These are phyloP conservation scores for Candida golubevii DNA, from an alignment of 805 yeast species.

Conservation along the genomic window DNA sequence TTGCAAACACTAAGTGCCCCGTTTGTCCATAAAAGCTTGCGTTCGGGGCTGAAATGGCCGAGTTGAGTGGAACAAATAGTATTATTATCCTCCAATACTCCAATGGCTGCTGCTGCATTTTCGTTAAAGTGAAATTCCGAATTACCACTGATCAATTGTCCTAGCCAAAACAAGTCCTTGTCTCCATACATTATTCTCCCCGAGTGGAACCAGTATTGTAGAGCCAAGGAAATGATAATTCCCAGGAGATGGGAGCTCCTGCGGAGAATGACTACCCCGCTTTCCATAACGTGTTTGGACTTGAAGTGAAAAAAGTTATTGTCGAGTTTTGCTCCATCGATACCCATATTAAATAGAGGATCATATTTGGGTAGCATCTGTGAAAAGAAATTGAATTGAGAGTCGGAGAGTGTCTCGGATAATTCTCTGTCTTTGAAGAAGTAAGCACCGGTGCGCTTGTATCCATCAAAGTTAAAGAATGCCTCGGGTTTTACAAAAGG, in stretches of 20 bases:
- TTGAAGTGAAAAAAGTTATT: constrained; percentile 16
- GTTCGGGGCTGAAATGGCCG: constrained; percentile 20
- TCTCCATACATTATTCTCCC: constrained; percentile 21
- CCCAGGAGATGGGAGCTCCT: constrained; percentile 21
- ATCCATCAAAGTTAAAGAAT: constrained; percentile 11
- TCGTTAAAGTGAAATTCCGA: constrained; percentile 18
- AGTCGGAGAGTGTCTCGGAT: constrained; percentile 9
- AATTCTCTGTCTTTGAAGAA: constrained; percentile 25
- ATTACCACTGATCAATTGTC: constrained; percentile 23
- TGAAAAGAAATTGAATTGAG: constrained; percentile 8
- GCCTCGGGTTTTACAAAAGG: constrained; percentile 12
- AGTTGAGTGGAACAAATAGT: constrained; percentile 25
- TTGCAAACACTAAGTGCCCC: constrained; percentile 28
- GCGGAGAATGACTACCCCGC: constrained; percentile 32
- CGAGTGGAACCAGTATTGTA: constrained; percentile 19
- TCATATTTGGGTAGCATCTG: constrained; percentile 11
- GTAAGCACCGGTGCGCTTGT: constrained; percentile 26
- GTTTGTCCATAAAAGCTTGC: constrained; percentile 25
- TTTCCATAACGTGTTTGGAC: constrained; percentile 30
- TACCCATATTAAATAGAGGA: constrained; percentile 3
- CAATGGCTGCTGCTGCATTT: constrained; percentile 20
- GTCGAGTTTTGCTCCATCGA: constrained; percentile 7
- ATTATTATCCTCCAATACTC: constrained; percentile 15
- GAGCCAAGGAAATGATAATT: constrained; percentile 11
- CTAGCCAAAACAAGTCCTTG: constrained; percentile 31